Conservation (phyloP, 257 asterid genomes). For the Scutellaria minor region DNA sequence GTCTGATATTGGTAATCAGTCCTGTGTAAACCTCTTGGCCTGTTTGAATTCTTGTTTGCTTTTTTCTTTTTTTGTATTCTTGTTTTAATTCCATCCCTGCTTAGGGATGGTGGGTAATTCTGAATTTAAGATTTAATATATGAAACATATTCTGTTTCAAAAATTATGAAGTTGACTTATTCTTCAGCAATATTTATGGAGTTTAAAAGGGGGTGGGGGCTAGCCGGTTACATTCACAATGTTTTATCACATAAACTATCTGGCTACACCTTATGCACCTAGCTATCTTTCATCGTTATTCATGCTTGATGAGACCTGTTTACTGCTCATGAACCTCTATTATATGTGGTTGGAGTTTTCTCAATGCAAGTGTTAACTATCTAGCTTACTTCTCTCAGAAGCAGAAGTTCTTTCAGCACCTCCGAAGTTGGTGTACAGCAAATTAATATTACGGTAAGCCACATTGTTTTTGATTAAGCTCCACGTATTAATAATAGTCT, state of each 20-base stretch:
- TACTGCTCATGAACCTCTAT: neutral
- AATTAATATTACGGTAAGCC: constrained; percentile 78
- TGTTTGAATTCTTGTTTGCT: neutral
- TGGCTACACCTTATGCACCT: constrained; percentile 1
- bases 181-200: neutral
- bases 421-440: constrained; percentile 95
- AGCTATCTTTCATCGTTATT: constrained; percentile 7
- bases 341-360: neutral
- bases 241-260: constrained; percentile 1
- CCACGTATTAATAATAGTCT: constrained; percentile 21
- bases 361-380: constrained; percentile 30
- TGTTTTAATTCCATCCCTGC: no score
- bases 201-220: neutral
- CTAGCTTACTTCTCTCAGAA: constrained; percentile 53
- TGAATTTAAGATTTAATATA: neutral
- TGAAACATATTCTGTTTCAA: neutral
- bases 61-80: no score
- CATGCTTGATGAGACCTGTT: neutral
- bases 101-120: no score
- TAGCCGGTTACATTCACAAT: neutral
- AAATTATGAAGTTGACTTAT: no score
- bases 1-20: constrained; percentile 63
- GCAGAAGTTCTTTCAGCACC: constrained; percentile 94
- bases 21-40: neutral
- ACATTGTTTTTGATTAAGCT: constrained; percentile 8